A percentile compares a stretch with the other conserved stretches of the same genome.
These are phyloP conservation scores for Rutstroemia sp. DNA, from an alignment of 2,329 filamentous ascomycete species.

Conservation along the genomic window DNA sequence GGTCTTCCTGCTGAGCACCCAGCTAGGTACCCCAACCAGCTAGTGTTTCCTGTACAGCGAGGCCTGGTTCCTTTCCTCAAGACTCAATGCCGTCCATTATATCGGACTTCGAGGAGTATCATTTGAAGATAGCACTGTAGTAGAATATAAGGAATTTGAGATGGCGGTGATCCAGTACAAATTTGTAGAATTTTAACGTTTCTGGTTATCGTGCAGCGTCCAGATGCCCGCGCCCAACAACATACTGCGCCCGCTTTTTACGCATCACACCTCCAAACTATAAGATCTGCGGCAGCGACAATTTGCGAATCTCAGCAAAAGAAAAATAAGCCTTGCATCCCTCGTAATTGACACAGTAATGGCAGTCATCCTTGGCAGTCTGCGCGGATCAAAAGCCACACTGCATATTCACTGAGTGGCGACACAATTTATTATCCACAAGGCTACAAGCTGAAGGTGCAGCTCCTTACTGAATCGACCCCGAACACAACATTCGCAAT, in stretches of 20 bases:
- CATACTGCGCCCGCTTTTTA: constrained; percentile 1
- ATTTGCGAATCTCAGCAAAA: not conserved
- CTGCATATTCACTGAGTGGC: constrained; percentile 16
- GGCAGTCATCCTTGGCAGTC: constrained; percentile 10
- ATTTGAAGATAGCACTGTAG: too few species aligned
- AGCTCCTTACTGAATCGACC: not conserved
- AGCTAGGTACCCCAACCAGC: too few species aligned
- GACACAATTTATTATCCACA: constrained; percentile 3
- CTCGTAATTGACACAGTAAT: constrained; percentile 2
- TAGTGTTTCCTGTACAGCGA: too few species aligned
- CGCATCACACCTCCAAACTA: constrained; percentile 6
- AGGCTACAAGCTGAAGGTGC: constrained; percentile 8
- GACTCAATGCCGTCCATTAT: too few species aligned
- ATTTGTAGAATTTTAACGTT: not conserved
- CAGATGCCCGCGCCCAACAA: not conserved
- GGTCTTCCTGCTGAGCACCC: too few species aligned
- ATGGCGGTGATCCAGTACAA: not conserved
- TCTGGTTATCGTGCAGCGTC: not conserved
- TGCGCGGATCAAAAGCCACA: constrained; percentile 18
- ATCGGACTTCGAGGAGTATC: too few species aligned
- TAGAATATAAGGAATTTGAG: too few species aligned
- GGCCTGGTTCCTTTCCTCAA: too few species aligned
- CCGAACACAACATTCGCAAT: constrained; percentile 2
- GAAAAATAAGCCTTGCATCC: constrained; percentile 4
- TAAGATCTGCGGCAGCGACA: constrained; percentile 20